Evolutionary conservation across 1,139 yeast species (phyloP).

Genomic region (Suhomyces yuchorum): DNA sequence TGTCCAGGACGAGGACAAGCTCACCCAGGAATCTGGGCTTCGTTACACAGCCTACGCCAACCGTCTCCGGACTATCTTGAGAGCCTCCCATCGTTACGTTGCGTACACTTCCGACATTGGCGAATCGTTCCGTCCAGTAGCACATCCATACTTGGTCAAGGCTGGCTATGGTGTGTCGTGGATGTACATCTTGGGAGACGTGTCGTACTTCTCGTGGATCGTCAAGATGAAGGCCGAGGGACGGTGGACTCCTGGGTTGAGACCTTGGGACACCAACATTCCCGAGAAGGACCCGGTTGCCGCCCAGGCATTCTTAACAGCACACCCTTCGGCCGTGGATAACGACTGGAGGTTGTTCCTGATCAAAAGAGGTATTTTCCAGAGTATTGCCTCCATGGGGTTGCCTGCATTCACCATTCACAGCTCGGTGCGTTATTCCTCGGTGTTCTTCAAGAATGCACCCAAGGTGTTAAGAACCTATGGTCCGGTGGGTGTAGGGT

Average conservation of each 20-base stretch:
- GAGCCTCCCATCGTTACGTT: slow-evolving; percentile 80
- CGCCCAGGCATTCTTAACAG: slow-evolving; percentile 32
- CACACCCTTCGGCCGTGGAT: slow-evolving; percentile 36
- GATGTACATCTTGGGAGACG: slow-evolving; percentile 80
- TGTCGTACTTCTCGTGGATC: slow-evolving; percentile 74
- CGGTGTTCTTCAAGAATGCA: slow-evolving; percentile 54
- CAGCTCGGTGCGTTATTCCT: slow-evolving; percentile 72
- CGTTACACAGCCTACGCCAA: slow-evolving; percentile 86
- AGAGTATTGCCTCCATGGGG: slow-evolving; percentile 83
- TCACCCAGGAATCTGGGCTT: slow-evolving; percentile 51
- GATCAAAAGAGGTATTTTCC: slow-evolving; percentile 74
- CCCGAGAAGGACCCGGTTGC: slow-evolving; percentile 46
- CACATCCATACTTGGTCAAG: slow-evolving; percentile 65
- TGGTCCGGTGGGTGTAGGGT: slow-evolving; percentile 79
- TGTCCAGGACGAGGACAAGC: slow-evolving; percentile 17
- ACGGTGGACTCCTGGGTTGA: slow-evolving; percentile 58
- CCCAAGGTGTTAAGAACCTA: slow-evolving; percentile 49
- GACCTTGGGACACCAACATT: slow-evolving; percentile 66
- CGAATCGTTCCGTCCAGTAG: slow-evolving; percentile 86
- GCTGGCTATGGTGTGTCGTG: slow-evolving; percentile 76
- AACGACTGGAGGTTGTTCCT: slow-evolving; percentile 68
- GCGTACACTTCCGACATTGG: slow-evolving; percentile 90
- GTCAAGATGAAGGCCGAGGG: slow-evolving; percentile 71
- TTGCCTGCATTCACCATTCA: slow-evolving; percentile 87
- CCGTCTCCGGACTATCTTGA: slow-evolving; percentile 65